Base-by-base conservation (phyloP, 1,284 basidiomycete species). In the Ganoderma lingzhi region DNA sequence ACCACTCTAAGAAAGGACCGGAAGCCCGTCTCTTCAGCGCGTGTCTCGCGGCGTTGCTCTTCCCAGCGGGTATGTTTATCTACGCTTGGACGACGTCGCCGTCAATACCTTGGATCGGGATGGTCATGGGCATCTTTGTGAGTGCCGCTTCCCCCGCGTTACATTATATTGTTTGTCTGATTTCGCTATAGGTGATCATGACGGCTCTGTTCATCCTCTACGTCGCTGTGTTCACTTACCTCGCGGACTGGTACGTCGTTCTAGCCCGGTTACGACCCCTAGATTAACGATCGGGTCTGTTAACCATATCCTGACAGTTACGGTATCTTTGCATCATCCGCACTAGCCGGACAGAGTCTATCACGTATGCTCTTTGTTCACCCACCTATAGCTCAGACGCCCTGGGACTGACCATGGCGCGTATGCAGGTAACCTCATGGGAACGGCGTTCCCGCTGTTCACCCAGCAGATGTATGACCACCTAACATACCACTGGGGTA, bases 341-440 rank as follows among this genome's bases (percentile, higher is more conserved):
- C 93, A 0, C 81, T 94, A 23, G 93, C 93, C 0, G 93, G 91
- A 0, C 93, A 94, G 79, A 91, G 89, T 76, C 81, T 94, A 51
- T 88, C 85, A 71, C 85, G 93, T 88, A 86, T 82, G 61, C 41
- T 37, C 1, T 45, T 35, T 35, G 8, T 35, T 35, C 32, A 55
- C n/a, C 60, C 4, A 37, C 30, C 53, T 42, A 58, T 35, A 19
- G 44, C 5, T 6, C 12, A 32, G 28, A 28, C 14, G 4, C 8
- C 10, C 28, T 28, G 4, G 8, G 19, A 56, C 62, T 44, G 10
- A 28, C 41, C n/a, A n/a, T 28, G 15, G 23, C 35, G 19, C n/a
- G 35, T 60, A 32, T 41, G 23, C 70, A 90, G 88, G 89, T 59
- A 91, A 92, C 72, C 73, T 91, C 30, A 79, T 84, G 55, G 90